A percentile compares a stretch with the other conserved stretches of the same genome.
phyloP scores from a whole-genome alignment of 805 yeast species.

The Sungouiozyma ichnusensis region DNA sequence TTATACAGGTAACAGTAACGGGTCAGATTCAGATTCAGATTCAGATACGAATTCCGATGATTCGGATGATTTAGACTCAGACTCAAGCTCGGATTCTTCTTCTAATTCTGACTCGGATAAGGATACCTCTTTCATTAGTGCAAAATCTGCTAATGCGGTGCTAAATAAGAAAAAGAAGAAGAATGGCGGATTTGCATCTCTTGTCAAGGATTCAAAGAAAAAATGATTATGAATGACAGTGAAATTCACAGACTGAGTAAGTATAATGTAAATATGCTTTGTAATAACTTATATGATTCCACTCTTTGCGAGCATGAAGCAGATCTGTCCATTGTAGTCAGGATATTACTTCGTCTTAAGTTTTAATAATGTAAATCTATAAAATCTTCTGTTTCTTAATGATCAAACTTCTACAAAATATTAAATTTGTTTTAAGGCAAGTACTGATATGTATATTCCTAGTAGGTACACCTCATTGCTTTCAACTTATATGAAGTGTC shows the following conservation, averaged over 20 bases:
- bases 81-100: conserved; percentile 12
- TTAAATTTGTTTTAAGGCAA: too few species aligned
- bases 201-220: conserved; percentile 38
- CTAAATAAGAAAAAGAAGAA: conserved; percentile 29
- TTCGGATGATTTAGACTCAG: conserved; percentile 3
- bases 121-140: conserved; percentile 32
- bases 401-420: too few species aligned
- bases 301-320: too few species aligned
- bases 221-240: conserved; percentile 1
- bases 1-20: too few species aligned
- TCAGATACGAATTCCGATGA: conserved; percentile 2
- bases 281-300: too few species aligned
- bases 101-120: conserved; percentile 16
- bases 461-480: too few species aligned
- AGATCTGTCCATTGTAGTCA: too few species aligned
- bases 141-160: conserved; percentile 35
- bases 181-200: conserved; percentile 38
- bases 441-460: too few species aligned
- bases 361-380: too few species aligned
- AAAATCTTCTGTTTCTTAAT: too few species aligned
- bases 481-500: too few species aligned
- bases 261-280: background rate
- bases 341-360: too few species aligned
- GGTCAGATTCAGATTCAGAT: conserved; percentile 12
- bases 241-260: background rate